A percentile compares a stretch with the other conserved stretches of the same genome.
phyloP scores from a whole-genome alignment of 257 asterid genomes.

The Coffea eugenioides region DNA sequence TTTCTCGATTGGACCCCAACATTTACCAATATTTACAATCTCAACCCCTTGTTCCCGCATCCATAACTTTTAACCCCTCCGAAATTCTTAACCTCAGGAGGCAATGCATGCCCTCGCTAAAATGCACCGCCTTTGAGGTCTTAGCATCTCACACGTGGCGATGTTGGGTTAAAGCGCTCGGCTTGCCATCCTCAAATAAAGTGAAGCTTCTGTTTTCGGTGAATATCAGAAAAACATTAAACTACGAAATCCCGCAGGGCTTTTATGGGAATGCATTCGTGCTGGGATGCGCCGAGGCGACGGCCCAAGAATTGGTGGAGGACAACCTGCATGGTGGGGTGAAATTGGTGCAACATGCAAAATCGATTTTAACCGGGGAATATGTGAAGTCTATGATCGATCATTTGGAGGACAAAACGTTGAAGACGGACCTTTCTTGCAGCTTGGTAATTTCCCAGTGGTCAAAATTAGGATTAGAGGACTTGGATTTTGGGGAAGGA shows the following conservation, averaged over 20 bases:
- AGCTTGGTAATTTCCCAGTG: constrained; percentile 80
- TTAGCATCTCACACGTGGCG: constrained; percentile 84
- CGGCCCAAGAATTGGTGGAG: constrained; percentile 38
- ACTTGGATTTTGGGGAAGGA: constrained; percentile 78
- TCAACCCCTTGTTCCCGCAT: constrained; percentile 55
- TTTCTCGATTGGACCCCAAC: constrained; percentile 31
- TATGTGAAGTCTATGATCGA: constrained; percentile 55
- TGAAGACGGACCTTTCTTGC: constrained; percentile 41
- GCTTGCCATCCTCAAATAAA: constrained; percentile 28
- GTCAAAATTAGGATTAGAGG: constrained; percentile 77
- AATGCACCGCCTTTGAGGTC: constrained; percentile 73
- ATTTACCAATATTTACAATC: constrained; percentile 47
- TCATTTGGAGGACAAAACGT: constrained; percentile 42
- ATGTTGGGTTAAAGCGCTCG: constrained; percentile 65
- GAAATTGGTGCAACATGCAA: constrained; percentile 60
- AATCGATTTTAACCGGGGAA: constrained; percentile 32
- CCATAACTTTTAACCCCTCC: constrained; percentile 52
- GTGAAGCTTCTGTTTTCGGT: constrained; percentile 65
- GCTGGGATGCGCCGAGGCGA: constrained; percentile 63
- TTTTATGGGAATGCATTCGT: constrained; percentile 82
- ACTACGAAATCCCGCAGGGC: constrained; percentile 42
- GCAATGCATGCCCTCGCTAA: constrained; percentile 54
- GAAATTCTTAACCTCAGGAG: constrained; percentile 58
- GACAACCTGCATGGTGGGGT: constrained; percentile 48
- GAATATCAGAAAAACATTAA: constrained; percentile 40